A percentile compares a stretch with the other conserved stretches of the same genome.
Conservation (phyloP, 768 basidiomycete genomes). For the Dentipellis fragilis region DNA sequence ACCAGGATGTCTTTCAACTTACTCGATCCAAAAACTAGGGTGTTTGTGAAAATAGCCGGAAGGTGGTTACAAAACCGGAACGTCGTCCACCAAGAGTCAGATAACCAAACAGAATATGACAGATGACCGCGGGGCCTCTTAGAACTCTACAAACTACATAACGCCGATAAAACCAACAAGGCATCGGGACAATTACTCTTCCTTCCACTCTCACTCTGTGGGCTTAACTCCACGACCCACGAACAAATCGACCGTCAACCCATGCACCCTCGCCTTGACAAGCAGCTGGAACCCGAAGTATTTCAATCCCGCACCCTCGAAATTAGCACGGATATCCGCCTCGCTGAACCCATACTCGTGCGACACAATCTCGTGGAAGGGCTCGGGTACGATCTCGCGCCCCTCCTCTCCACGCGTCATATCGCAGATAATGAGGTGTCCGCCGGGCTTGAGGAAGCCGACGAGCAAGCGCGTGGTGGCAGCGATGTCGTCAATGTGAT, state of each 20-base stretch:
- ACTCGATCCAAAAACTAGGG: too few species aligned
- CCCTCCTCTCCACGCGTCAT: slow-evolving; percentile 26
- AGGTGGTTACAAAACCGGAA: too few species aligned
- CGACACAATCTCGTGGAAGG: slow-evolving; percentile 34
- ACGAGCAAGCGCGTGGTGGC: slow-evolving; percentile 43
- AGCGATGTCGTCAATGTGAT: slow-evolving; percentile 44
- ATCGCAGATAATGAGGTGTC: slow-evolving; percentile 49
- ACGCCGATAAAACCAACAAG: too few species aligned
- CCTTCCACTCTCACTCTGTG: too few species aligned
- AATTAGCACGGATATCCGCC: slow-evolving; percentile 35
- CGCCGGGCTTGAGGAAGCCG: slow-evolving; percentile 52
- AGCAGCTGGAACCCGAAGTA: slow-evolving; percentile 30
- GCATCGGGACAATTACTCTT: too few species aligned
- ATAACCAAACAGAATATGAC: too few species aligned
- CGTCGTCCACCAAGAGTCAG: too few species aligned
- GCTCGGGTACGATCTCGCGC: slow-evolving; percentile 19
- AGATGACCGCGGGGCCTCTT: too few species aligned
- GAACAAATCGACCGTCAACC: slow-evolving; percentile 36
- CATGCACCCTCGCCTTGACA: slow-evolving; percentile 21
- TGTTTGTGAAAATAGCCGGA: too few species aligned
- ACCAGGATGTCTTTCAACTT: too few species aligned
- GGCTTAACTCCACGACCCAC: slow-evolving; percentile 42
- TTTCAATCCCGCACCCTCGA: slow-evolving; percentile 43
- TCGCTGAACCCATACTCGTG: slow-evolving; percentile 45
- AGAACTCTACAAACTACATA: too few species aligned